These are phyloP conservation scores for Aspergillus homomorphus DNA, from an alignment of 495 filamentous ascomycete species.

Conservation along the genomic window DNA sequence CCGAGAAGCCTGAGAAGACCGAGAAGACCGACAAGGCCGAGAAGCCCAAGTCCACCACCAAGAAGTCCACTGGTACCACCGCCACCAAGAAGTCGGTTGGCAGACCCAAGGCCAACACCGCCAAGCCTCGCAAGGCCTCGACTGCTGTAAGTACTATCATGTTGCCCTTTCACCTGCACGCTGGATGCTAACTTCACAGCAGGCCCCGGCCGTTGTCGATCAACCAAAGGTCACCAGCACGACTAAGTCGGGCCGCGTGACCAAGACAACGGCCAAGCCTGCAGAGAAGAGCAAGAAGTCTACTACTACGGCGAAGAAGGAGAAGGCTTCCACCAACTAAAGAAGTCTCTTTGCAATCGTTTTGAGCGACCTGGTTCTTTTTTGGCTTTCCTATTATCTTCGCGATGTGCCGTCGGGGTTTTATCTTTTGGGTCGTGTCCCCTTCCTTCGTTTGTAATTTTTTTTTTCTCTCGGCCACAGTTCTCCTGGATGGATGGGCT, in stretches of 20 bases:
- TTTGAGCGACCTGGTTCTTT: constrained; percentile 22
- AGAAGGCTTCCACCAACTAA: constrained; percentile 35
- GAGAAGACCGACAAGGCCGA: constrained; percentile 22
- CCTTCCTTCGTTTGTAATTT: constrained; percentile 31
- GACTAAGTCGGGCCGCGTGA: constrained; percentile 89
- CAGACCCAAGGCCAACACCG: constrained; percentile 52
- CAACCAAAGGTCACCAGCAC: constrained; percentile 72
- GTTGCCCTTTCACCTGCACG: neutral
- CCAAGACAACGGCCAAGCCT: constrained; percentile 69
- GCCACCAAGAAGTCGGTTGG: constrained; percentile 32
- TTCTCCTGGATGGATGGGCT: constrained; percentile 15
- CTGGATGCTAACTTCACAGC: constrained; percentile 13
- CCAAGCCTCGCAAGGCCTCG: constrained; percentile 52
- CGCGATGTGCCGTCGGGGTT: constrained; percentile 26
- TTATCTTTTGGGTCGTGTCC: constrained; percentile 29
- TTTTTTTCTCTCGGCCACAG: constrained; percentile 18
- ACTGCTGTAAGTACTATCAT: constrained; percentile 35
- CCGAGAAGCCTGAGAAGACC: constrained; percentile 31
- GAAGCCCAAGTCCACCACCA: constrained; percentile 22
- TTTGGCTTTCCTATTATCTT: constrained; percentile 32
- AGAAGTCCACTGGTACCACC: constrained; percentile 17
- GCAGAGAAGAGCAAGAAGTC: constrained; percentile 54
- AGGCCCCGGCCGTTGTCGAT: constrained; percentile 67
- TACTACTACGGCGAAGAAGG: constrained; percentile 53
- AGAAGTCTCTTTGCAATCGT: constrained; percentile 9